Percentiles rank a stretch among this genome's conserved stretches.
These are phyloP conservation scores for Oenanthe javanica DNA, from an alignment of 140 eudicot genomes.

Conservation along the genomic window DNA sequence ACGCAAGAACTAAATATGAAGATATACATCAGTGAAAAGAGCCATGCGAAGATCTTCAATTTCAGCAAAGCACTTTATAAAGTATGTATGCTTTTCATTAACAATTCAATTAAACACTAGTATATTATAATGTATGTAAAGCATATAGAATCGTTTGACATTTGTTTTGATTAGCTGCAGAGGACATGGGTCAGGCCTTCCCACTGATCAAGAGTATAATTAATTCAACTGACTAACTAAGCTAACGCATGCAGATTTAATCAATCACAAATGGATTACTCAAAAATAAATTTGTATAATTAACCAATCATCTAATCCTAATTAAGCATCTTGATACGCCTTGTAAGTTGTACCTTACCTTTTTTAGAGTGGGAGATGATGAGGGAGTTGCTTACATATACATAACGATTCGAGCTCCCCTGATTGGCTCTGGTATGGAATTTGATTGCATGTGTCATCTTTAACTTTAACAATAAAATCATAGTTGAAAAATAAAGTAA, in stretches of 20 bases:
- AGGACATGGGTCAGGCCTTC: not conserved
- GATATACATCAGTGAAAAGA: not conserved
- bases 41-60: constrained; percentile 33
- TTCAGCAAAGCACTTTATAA: constrained; percentile 29
- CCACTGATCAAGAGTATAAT: not conserved
- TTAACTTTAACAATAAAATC: no score
- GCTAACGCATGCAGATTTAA: no score
- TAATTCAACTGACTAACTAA: not conserved
- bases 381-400: constrained; percentile 5
- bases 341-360: no score
- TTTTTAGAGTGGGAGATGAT: no score
- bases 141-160: constrained; percentile 9
- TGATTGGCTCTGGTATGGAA: no score
- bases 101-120: not conserved
- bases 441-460: no score
- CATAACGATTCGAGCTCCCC: not conserved
- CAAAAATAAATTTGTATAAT: no score
- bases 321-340: no score
- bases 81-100: constrained; percentile 42
- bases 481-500: no score
- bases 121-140: not conserved
- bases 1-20: constrained; percentile 14
- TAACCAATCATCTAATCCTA: no score
- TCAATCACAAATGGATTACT: no score
- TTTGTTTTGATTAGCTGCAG: not conserved